Evolutionary conservation across 352 stramenopile genomes (phyloP).

Genomic region (Bremia lactucae): DNA sequence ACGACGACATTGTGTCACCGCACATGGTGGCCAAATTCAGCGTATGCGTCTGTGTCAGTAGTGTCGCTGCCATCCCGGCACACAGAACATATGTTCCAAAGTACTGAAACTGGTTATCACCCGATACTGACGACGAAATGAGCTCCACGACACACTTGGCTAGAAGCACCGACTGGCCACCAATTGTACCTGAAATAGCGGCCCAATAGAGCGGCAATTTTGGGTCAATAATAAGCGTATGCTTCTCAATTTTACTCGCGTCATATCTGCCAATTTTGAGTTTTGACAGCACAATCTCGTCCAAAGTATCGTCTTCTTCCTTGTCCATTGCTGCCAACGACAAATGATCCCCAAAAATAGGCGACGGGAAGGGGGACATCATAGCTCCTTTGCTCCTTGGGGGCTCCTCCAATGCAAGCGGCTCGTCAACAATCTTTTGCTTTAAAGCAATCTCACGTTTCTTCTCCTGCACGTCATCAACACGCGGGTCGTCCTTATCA

Average conservation of each 20-base stretch:
- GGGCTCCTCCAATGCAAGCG: slow-evolving; percentile 21
- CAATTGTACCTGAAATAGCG: slow-evolving; percentile 74
- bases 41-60: slow-evolving; percentile 79
- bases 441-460: slow-evolving; percentile 35
- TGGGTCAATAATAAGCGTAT: slow-evolving; percentile 77
- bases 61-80: slow-evolving; percentile 54
- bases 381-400: slow-evolving; percentile 28
- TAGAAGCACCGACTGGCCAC: slow-evolving; percentile 72
- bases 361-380: slow-evolving; percentile 76
- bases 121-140: slow-evolving; percentile 67
- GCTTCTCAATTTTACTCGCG: slow-evolving; percentile 69
- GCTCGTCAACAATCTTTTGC: slow-evolving; percentile 15
- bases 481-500: slow-evolving; percentile 35
- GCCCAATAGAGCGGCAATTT: slow-evolving; percentile 83
- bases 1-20: slow-evolving; percentile 78
- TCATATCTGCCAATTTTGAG: slow-evolving; percentile 49
- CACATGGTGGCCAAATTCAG: slow-evolving; percentile 80
- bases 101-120: slow-evolving; percentile 82
- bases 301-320: slow-evolving; percentile 44
- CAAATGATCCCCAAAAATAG: slow-evolving; percentile 45
- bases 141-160: slow-evolving; percentile 82
- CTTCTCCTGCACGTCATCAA: slow-evolving; percentile 49
- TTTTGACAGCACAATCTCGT: slow-evolving; percentile 44
- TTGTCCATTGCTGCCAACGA: slow-evolving; percentile 28
- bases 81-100: slow-evolving; percentile 77